Evolutionary conservation across 352 stramenopile species (phyloP), one percentile per base, ranked within the genome.

Genomic region (Globisporangium polare): DNA sequence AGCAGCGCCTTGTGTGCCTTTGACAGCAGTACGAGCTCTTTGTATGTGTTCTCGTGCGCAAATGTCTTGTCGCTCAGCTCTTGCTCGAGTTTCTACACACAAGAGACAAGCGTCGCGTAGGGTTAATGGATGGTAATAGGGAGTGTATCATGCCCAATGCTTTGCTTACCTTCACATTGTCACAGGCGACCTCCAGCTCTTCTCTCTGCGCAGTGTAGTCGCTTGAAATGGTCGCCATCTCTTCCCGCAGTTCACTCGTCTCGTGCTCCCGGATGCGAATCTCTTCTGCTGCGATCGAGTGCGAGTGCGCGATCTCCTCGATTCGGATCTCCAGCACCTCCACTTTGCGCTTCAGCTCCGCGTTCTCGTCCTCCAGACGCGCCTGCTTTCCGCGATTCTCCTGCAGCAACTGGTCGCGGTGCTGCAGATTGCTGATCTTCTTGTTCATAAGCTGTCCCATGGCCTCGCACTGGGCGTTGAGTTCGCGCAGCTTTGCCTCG

Each of bases 401-500:
- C 62, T 91, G 80, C 24, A 92, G 65, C 35, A 90, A 67, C 26
- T 83, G 72, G 53, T 92, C 81, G 13, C 83, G 75, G 39, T 94
- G 78, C 54, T 91, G 82, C 33, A 92, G 41, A 27, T 76, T 68
- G 39, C 63, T 75, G 27, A 85, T 77, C 42, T 89, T 87, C 53
- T 93, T 90, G 70, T 85, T 91, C 75, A 91, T 83, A 17, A 88
- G 74, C 57, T 89, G 80, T 4, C 74, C 74, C 68, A 92, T 79
- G 27, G 66, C 78, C 60, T 92, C 83, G 52, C 80, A 91, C 41
- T 92, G 80, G 29, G 71, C 67, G 45, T 69, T 88, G 1, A 89
- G 63, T 57, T 89, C 74, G 20, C 71, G 71, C 3, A 94, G 52
- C 51, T 92, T 89, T 8, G 52, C 63, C 60, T 94, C 83, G 55